A percentile compares a stretch with the other conserved stretches of the same genome.
Conservation (phyloP, 257 asterid species). For the Penstemon barbatus region DNA sequence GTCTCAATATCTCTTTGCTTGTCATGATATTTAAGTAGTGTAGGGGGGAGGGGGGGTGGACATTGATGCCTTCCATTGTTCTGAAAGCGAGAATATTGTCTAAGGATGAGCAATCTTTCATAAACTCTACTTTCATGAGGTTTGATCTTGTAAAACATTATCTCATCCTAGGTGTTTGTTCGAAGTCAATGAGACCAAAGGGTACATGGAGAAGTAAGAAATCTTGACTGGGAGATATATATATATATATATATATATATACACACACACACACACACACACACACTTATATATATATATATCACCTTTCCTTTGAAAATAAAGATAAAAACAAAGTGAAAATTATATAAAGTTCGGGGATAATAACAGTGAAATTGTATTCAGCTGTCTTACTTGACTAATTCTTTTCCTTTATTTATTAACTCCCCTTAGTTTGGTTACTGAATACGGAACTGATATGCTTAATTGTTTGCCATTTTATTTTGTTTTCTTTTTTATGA, state of each 20-base stretch:
- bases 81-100: conserved; percentile 17
- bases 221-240: conserved; percentile 4
- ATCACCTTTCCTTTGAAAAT: conserved; percentile 1
- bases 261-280: not conserved
- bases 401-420: not conserved
- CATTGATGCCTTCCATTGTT: conserved; percentile 13
- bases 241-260: not conserved
- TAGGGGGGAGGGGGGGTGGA: conserved; percentile 19
- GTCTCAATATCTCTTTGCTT: not conserved
- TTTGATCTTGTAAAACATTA: conserved; percentile 2
- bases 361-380: not conserved
- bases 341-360: too few relatives aligned
- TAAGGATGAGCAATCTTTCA: not conserved
- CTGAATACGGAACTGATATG: conserved; percentile 5
- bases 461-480: not conserved
- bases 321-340: not conserved
- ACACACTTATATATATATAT: too few relatives aligned
- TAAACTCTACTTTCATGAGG: not conserved
- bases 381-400: not conserved
- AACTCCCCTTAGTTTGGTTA: not conserved
- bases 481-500: too few relatives aligned
- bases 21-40: conserved; percentile 4
- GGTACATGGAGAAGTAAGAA: not conserved
- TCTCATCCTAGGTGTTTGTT: not conserved
- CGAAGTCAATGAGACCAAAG: not conserved